Conservation (phyloP, 352 stramenopile species). For the Blastocystis sp. region DNA sequence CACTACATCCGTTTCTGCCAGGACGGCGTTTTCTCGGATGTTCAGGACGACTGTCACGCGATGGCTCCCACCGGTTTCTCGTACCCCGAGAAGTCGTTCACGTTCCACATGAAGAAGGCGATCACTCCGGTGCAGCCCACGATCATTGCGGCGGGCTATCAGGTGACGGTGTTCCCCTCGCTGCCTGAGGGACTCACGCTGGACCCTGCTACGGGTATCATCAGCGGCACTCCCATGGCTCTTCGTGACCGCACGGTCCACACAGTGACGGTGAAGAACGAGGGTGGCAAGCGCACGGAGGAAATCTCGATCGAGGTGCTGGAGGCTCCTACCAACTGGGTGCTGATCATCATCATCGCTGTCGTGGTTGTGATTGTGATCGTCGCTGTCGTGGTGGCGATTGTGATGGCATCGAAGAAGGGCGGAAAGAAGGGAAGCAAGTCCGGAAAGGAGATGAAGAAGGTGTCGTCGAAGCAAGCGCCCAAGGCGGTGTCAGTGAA, state of each 20-base stretch:
- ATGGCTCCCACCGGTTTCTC: neutral
- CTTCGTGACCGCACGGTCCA: neutral
- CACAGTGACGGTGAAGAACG: constrained; percentile 2
- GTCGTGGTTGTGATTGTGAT: constrained; percentile 40
- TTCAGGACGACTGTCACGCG: neutral
- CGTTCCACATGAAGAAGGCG: neutral
- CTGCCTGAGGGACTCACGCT: constrained; percentile 18
- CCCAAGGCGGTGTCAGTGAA: neutral
- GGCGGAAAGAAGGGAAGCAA: neutral
- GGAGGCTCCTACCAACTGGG: constrained; percentile 14
- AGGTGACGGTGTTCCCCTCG: neutral
- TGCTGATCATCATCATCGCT: constrained; percentile 35
- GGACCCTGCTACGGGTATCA: neutral
- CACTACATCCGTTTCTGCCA: neutral
- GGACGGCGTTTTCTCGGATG: neutral
- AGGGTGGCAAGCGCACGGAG: neutral
- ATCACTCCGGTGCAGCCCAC: neutral
- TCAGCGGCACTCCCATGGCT: neutral
- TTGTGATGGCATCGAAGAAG: constrained; percentile 19
- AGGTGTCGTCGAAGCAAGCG: neutral
- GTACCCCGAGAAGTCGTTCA: neutral
- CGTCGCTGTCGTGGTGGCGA: neutral
- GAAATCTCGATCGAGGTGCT: neutral
- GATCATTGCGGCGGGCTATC: neutral
- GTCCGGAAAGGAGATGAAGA: neutral